Conservation (phyloP, 768 basidiomycete genomes). For the Lentinula edodes region DNA sequence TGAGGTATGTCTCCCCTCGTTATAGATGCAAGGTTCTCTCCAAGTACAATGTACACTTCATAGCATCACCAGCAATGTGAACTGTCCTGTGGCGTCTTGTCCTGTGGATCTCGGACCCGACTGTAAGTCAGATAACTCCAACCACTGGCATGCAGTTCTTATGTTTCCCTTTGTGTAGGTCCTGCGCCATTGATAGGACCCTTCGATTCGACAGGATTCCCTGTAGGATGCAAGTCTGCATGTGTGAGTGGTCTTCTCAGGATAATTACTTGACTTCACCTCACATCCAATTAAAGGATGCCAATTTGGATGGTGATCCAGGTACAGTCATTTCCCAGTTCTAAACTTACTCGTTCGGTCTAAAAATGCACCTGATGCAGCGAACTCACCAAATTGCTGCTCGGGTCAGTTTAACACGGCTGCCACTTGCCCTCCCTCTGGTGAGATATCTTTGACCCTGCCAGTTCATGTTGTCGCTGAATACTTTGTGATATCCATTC, state of each 20-base stretch:
- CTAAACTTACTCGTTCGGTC: no score
- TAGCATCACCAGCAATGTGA: constrained; percentile 47
- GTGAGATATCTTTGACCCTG: constrained; percentile 4
- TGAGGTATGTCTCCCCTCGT: constrained; percentile 16
- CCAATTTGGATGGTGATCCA: constrained; percentile 25
- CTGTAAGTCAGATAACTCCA: neutral
- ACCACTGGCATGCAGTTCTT: no score
- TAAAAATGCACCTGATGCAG: constrained; percentile 4
- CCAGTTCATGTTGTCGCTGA: neutral
- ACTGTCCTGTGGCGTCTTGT: constrained; percentile 52
- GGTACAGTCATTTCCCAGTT: neutral
- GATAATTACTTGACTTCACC: neutral
- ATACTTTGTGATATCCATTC: neutral
- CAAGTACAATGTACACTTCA: neutral
- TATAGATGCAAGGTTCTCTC: neutral
- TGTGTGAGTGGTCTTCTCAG: constrained; percentile 20
- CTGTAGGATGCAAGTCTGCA: constrained; percentile 50
- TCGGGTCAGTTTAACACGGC: constrained; percentile 25
- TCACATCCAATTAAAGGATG: constrained; percentile 4
- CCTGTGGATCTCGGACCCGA: constrained; percentile 38
- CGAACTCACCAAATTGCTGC: constrained; percentile 33
- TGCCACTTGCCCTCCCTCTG: constrained; percentile 28
- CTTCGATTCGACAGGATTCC: constrained; percentile 36
- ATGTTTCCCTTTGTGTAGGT: constrained; percentile 16
- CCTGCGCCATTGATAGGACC: constrained; percentile 43